Base-by-base conservation (phyloP, 2,329 filamentous ascomycete species). In the Botrytis cinerea region DNA sequence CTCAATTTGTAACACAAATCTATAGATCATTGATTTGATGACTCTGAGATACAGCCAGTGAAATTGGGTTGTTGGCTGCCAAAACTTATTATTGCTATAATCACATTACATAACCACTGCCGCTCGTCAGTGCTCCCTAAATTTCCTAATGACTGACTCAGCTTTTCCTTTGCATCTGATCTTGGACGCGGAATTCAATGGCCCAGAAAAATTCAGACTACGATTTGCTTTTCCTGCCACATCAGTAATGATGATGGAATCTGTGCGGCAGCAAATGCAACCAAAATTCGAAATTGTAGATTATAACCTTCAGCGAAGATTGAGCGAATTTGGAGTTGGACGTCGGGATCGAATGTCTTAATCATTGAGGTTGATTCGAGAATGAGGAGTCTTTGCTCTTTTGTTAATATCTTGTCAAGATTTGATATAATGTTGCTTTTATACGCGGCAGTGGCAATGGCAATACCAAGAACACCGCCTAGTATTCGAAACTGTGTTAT, bases 391-490 rank as follows among this genome's bases (percentile, higher is more conserved):
- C 62, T 35, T 38, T 66, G 35, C 38, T 66, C 62, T 66, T 25
- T 25, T 0, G 62, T 66, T 40, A 66, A n/a, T 25, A 66, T 25
- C 59, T 4, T 32, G 59, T 68, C 64, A 32, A 68, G 45, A 18
- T n/a, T 9, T 20, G 45, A 51, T 22, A 40, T 51, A 4, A 71
- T 60, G 14, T 51, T 64, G n/a, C 59, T 43, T 14, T 71, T 71
- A 5, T 62, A 64, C 14, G 45, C 70, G 18, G 40, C 59, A 35
- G 70, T 62, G 18, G 63, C 70, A 35, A 71, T 63, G 8, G 59
- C 70, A 35, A 71, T 59, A 25, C 70, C 70, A 40, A 71, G 40
- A 9, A n/a, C 70, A n/a, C 59, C 70, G 2, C 70, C 70, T 35
- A 71, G 63, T 12, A 45, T 51, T 32, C 70, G 54, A 40, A 71